phyloP scores from a whole-genome alignment of 192 early-diverging fungal species.

The Podila epigama region DNA sequence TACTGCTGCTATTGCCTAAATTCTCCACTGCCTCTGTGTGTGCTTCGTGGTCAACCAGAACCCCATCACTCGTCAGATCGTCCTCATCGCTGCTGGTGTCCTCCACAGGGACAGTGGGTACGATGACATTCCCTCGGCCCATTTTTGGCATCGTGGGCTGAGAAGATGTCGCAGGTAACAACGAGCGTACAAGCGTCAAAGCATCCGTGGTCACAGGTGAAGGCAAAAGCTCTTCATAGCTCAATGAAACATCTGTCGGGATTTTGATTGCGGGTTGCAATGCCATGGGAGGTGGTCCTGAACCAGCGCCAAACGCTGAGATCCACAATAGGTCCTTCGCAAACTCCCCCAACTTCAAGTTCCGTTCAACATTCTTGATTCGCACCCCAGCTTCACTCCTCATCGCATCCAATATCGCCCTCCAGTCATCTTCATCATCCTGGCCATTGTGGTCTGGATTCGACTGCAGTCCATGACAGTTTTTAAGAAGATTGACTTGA shows the following conservation, averaged over 20 bases:
- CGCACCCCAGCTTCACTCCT: slow-evolving; percentile 38
- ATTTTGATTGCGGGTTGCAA: not conserved
- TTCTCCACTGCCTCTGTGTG: not conserved
- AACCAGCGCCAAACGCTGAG: slow-evolving; percentile 18
- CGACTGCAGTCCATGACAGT: slow-evolving; percentile 26
- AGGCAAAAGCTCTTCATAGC: not conserved
- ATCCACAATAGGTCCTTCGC: slow-evolving; percentile 39
- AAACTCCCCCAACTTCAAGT: slow-evolving; percentile 40
- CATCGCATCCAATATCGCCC: slow-evolving; percentile 38
- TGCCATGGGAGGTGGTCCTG: not conserved
- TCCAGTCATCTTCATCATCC: slow-evolving; percentile 38
- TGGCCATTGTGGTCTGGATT: slow-evolving; percentile 5
- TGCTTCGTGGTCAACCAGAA: slow-evolving; percentile 4
- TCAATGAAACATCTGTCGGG: not conserved
- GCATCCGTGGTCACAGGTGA: slow-evolving; percentile 10
- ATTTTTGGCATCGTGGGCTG: not conserved
- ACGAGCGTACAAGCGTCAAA: slow-evolving; percentile 16
- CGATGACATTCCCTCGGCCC: no score
- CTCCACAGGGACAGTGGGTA: not conserved
- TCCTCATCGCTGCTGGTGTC: not conserved
- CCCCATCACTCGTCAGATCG: not conserved
- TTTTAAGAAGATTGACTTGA: slow-evolving; percentile 25
- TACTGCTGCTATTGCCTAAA: no score
- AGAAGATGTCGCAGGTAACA: slow-evolving; percentile 6
- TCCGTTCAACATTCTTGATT: slow-evolving; percentile 44